phyloP scores from a whole-genome alignment of 139 green algal species.

The Gonium pectorale region DNA sequence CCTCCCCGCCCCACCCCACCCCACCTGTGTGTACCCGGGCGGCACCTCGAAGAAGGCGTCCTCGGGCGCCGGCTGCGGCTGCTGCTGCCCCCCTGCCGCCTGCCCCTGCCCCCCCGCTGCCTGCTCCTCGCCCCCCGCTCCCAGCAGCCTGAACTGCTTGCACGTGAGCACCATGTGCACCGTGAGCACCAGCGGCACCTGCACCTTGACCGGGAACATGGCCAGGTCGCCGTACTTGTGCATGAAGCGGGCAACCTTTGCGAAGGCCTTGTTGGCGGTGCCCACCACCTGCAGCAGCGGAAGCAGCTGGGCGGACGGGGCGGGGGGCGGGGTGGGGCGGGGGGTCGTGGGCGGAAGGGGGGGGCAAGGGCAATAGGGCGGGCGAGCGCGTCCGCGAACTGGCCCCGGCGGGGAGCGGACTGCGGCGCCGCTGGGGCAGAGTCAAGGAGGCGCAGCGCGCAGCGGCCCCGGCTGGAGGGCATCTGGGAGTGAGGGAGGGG shows the following conservation, averaged over 20 bases:
- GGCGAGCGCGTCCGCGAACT: too few relatives aligned
- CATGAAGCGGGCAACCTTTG: conserved; percentile 76
- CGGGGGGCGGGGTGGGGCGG: neutral
- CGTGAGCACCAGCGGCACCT: conserved; percentile 83
- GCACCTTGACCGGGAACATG: conserved; percentile 83
- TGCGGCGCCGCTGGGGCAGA: too few relatives aligned
- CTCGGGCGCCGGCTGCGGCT: neutral
- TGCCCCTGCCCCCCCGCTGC: neutral
- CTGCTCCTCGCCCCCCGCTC: neutral
- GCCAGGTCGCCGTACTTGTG: conserved; percentile 75
- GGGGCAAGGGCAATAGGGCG: too few relatives aligned
- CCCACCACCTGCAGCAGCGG: conserved; percentile 86
- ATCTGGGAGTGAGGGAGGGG: too few relatives aligned
- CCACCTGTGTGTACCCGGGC: conserved; percentile 23
- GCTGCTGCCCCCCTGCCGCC: neutral
- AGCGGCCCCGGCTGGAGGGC: too few relatives aligned
- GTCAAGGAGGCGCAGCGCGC: too few relatives aligned
- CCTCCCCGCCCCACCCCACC: neutral
- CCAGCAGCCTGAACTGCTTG: conserved; percentile 65
- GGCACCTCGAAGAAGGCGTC: conserved; percentile 41
- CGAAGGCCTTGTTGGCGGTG: conserved; percentile 86
- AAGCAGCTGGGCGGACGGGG: conserved; percentile 71
- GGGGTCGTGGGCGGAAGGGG: too few relatives aligned
- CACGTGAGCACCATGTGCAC: conserved; percentile 81
- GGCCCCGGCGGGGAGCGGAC: too few relatives aligned